Evolutionary conservation across 202 grass and related monocot species (phyloP), one percentile per base, ranked within the genome.

Genomic region (Carex arenaria): DNA sequence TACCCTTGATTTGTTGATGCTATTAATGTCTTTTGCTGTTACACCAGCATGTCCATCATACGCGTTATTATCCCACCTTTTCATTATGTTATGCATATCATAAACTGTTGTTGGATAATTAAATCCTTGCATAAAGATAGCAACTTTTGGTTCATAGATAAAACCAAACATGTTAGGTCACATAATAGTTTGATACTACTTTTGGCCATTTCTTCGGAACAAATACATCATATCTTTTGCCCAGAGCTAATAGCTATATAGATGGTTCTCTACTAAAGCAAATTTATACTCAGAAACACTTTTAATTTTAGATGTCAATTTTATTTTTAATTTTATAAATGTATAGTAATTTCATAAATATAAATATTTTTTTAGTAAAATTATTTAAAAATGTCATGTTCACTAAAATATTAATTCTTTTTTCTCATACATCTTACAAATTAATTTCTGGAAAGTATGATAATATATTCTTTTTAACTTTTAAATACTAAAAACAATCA

Each of bases 61-160:
- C 47, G 61, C 20, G 62, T 82, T 62, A 82, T 82, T 54, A 36
- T 82, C 61, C 0, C 14, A 65, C 61, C 36, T 80, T 80, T 64
- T 47, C 32, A 49, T 63, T 64, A 80, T 26, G 26, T 26, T 26
- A 26, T 64, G 20, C 26, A 26, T 80, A 62, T 11, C 18, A 42
- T 82, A 54, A 68, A 32, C 34, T 82, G 20, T 68, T 68, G 63
- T 82, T 82, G 80, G 80, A 22, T 82, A 54, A 82, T 68, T 82
- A 53, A 68, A 82, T 34, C 3, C 60, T 45, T 52, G 19, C 61
- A 82, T 82, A 45, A 31, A 82, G 28, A 64, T n/a, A 52, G 10
- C 76, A 59, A 61, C 14, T 61, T 34, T 52, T 31, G 17, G 28
- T 38, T 76, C 19, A 77, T 77, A 56, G 11, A 75, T 75, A 54